Evolutionary conservation across 2,329 filamentous ascomycete species (phyloP), one percentile per base, ranked within the genome.

Genomic region (Colletotrichum sp.): DNA sequence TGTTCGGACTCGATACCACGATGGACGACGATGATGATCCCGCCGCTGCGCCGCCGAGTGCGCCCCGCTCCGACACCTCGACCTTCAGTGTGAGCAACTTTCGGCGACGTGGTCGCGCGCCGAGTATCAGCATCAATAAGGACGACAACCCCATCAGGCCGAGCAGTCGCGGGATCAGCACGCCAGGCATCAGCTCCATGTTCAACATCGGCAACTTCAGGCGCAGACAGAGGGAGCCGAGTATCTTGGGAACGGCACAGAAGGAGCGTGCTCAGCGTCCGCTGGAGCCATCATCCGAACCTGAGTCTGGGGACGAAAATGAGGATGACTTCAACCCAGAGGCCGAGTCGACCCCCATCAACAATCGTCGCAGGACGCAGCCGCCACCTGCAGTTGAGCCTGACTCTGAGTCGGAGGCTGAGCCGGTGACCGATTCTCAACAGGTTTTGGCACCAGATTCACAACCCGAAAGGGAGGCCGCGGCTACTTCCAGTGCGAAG

Each of bases 281-380:
- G 6, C 72, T 78, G 12, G 74, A 76, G 28, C 72, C 76, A 18
- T 79, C 79, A 4, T 80, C 77, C 9, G 77, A 74, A 16, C 52
- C 72, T 4, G 75, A 52, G 18, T 67, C 75, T 26, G 78, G 72
- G 18, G 85, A 81, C 13, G 81, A 83, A 79, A 52, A 83, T 13
- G 81, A 83, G 79, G 57, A 83, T 76, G 44, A 82, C 72, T 93
- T 91, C 80, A 89, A 87, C 68, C 93, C 89, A 0, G 92, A 94
- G 72, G 92, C 92, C 32, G 92, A 94, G 84, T 93, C 92, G 18
- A 95, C 93, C 8, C 93, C 93, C 5, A 80, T 93, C 30, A 66
- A 68, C 30, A 90, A 91, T 74, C 84, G 89, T 24, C 85, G 85
- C 44, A 89, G 86, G 76, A 85, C 84, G 55, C 82, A 82, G n/a